phyloP scores from a whole-genome alignment of 345 rosid species.

The Salix udensis region DNA sequence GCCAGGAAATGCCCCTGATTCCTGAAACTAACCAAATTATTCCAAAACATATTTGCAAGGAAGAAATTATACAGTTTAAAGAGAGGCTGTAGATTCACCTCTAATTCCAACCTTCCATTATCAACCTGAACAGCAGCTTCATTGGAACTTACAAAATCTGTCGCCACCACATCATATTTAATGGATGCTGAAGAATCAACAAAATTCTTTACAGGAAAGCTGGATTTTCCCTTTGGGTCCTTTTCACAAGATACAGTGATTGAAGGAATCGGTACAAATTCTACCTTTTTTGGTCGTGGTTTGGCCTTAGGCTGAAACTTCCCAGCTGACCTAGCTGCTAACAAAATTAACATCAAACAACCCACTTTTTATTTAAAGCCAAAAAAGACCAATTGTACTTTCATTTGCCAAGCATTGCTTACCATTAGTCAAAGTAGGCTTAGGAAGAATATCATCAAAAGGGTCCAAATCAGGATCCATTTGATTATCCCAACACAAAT shows the following conservation, averaged over 20 bases:
- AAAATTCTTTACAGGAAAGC: conserved; percentile 5
- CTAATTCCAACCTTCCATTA: conserved; percentile 18
- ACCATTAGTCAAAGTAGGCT: conserved; percentile 32
- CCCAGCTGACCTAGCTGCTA: conserved; percentile 30
- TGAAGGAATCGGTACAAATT: conserved; percentile 11
- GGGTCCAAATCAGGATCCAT: conserved; percentile 23
- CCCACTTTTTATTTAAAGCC: background rate
- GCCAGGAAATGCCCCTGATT: conserved; percentile 30
- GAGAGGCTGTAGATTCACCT: conserved; percentile 26
- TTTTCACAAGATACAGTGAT: background rate
- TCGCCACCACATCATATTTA: conserved; percentile 3
- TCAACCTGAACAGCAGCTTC: conserved; percentile 17
- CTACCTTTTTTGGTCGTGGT: conserved; percentile 14
- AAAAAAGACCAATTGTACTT: background rate
- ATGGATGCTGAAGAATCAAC: conserved; percentile 5
- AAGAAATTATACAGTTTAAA: conserved; percentile 3
- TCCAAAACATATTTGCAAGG: conserved; percentile 15
- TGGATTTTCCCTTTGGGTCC: background rate
- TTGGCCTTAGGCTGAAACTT: conserved; percentile 48
- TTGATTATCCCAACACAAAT: background rate
- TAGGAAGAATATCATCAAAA: conserved; percentile 28
- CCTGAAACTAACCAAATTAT: conserved; percentile 26
- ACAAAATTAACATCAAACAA: conserved; percentile 12
- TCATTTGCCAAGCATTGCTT: conserved; percentile 6
- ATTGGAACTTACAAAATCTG: conserved; percentile 11